Evolutionary conservation across 352 stramenopile species (phyloP).

Genomic region (Vaucheria bursata): DNA sequence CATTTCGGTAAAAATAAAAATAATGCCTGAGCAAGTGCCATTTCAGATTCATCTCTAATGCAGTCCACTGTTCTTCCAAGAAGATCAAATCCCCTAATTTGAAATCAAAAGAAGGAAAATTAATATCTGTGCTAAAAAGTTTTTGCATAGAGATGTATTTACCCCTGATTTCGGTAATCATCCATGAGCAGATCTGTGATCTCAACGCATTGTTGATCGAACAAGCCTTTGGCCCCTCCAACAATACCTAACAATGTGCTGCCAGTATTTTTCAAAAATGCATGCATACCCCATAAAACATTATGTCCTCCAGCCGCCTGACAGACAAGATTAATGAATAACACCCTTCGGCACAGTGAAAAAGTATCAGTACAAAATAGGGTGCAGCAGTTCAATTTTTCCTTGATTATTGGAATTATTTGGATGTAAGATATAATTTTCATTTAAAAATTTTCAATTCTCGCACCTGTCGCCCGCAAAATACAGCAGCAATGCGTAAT

Average conservation of each 20-base stretch:
- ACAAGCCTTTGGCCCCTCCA: slow-evolving; percentile 49
- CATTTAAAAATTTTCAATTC: too few relatives aligned
- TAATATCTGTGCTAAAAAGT: too few relatives aligned
- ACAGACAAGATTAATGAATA: slow-evolving; percentile 49
- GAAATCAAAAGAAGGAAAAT: too few relatives aligned
- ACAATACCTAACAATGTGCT: slow-evolving; percentile 49
- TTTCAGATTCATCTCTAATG: slow-evolving; percentile 38
- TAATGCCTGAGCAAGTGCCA: slow-evolving; percentile 35
- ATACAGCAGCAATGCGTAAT: slow-evolving; percentile 50
- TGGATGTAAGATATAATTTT: too few relatives aligned
- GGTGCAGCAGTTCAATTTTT: too few relatives aligned
- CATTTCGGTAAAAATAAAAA: too few relatives aligned
- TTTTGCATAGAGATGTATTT: too few relatives aligned
- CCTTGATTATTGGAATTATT: too few relatives aligned
- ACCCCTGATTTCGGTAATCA: slow-evolving; percentile 45
- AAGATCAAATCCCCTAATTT: slow-evolving; percentile 44
- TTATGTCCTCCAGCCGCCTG: slow-evolving; percentile 54
- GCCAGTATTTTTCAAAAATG: slow-evolving; percentile 41
- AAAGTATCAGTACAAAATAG: too few relatives aligned
- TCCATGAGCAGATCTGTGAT: slow-evolving; percentile 50
- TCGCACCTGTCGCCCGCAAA: slow-evolving; percentile 51
- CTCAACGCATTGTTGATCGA: slow-evolving; percentile 46
- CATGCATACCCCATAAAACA: slow-evolving; percentile 48
- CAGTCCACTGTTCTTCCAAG: slow-evolving; percentile 44
- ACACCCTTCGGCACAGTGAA: too few relatives aligned